These are phyloP conservation scores for Kluyveromyces siamensis DNA, from an alignment of 805 yeast genomes.

Conservation along the genomic window DNA sequence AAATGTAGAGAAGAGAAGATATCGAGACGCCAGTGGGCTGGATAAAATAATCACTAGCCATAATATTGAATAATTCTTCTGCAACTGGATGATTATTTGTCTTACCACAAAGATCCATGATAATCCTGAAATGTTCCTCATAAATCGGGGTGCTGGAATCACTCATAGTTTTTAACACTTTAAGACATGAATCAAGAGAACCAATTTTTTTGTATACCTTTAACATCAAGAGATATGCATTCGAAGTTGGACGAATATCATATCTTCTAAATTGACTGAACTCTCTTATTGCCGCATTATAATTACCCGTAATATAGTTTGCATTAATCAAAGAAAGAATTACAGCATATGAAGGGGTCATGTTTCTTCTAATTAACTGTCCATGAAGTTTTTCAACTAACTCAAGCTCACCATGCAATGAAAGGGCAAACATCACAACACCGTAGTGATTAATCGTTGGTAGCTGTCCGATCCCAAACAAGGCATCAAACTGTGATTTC, in stretches of 20 bases:
- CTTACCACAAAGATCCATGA: slow-evolving; percentile 21
- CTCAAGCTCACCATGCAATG: slow-evolving; percentile 37
- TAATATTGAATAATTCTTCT: slow-evolving; percentile 22
- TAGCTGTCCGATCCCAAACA: slow-evolving; percentile 43
- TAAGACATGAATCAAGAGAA: slow-evolving; percentile 26
- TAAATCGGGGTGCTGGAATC: slow-evolving; percentile 10
- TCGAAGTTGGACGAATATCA: slow-evolving; percentile 18
- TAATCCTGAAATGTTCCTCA: slow-evolving; percentile 20
- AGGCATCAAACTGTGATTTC: slow-evolving; percentile 46
- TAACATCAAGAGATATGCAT: slow-evolving; percentile 22
- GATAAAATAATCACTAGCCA: slow-evolving; percentile 23
- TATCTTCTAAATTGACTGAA: slow-evolving; percentile 24
- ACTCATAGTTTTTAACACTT: slow-evolving; percentile 22
- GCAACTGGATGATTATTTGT: slow-evolving; percentile 22
- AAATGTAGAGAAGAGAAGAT: slow-evolving; percentile 21
- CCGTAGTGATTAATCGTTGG: slow-evolving; percentile 50
- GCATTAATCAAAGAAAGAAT: slow-evolving; percentile 21
- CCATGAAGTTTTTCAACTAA: slow-evolving; percentile 42
- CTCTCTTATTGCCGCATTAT: slow-evolving; percentile 18
- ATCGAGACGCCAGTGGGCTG: slow-evolving; percentile 19
- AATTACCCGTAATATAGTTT: slow-evolving; percentile 18
- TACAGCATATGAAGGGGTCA: slow-evolving; percentile 35
- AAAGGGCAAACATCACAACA: slow-evolving; percentile 52
- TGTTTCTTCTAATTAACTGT: slow-evolving; percentile 37
- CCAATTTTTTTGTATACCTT: slow-evolving; percentile 18